Evolutionary conservation across 1,139 yeast genomes (phyloP).

Genomic region (Yamadazyma diospyri): DNA sequence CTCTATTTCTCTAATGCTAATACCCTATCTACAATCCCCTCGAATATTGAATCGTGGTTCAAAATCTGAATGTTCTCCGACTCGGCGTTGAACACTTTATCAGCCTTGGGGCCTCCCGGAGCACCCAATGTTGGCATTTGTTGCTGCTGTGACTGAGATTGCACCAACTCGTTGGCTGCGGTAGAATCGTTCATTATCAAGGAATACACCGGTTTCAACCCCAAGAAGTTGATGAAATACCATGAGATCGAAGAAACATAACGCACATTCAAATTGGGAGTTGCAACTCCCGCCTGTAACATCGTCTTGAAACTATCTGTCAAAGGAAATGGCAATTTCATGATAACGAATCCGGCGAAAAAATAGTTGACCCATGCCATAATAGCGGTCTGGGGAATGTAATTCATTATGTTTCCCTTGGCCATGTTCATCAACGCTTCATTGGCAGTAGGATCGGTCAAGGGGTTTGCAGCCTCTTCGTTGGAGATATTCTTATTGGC

Average conservation of each 20-base stretch:
- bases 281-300: conserved; percentile 85
- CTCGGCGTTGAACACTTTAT: conserved; percentile 61
- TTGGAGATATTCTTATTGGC: conserved; percentile 45
- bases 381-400: conserved; percentile 85
- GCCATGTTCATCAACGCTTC: conserved; percentile 81
- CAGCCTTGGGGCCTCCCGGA: conserved; percentile 60
- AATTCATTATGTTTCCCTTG: conserved; percentile 76
- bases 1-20: conserved; percentile 23
- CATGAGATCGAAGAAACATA: conserved; percentile 98
- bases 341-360: conserved; percentile 87
- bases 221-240: conserved; percentile 89
- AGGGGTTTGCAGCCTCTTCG: conserved; percentile 53
- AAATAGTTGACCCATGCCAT: conserved; percentile 97
- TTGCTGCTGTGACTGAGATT: conserved; percentile 45
- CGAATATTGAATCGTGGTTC: conserved; percentile 50
- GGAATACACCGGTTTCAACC: conserved; percentile 77
- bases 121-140: conserved; percentile 43
- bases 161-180: conserved; percentile 48
- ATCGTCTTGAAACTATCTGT: conserved; percentile 87
- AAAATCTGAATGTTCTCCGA: conserved; percentile 75
- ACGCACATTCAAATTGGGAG: conserved; percentile 81
- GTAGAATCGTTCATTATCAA: conserved; percentile 57
- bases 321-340: conserved; percentile 58
- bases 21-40: conserved; percentile 65
- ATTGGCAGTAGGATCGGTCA: conserved; percentile 66